Evolutionary conservation across 2,329 filamentous ascomycete species (phyloP), one percentile per base, ranked within the genome.

Genomic region (Capronia coronata): DNA sequence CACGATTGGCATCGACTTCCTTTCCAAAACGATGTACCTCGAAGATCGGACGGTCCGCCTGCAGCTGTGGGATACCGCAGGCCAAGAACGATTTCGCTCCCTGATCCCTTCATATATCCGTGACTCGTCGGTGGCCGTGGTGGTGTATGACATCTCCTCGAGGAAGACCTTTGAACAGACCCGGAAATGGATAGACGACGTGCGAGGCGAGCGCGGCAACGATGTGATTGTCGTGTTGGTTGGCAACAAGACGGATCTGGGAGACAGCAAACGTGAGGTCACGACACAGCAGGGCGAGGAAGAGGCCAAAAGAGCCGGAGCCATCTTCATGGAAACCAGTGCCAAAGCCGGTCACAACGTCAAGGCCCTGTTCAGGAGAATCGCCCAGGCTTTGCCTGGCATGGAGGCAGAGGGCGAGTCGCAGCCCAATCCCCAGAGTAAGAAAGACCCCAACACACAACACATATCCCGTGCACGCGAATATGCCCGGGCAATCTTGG

Each of bases 1-100:
- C 50, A 98, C 93, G 32, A 97, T 98, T 66, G 93, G 93, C 65
- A 98, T 98, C 74, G 93, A 98, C 73, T 98, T 98, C 68, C 81
- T 98, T 61, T 96, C 90, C 65, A 98, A 98, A 87, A 98, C 93
- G 48, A 98, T 98, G 94, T 98, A 98, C 72, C 84, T 98, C 55
- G 93, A 98, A 74, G 93, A 98, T 75, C 82, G 93, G 67, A 98
- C 93, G 35, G 93, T 98, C 55, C 86, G 94, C 65, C 79, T 98
- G 68, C 93, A 98, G 68, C 80, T 98, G 56, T 98, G 93, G 93
- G 93, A 98, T 69, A 98, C 93, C 4, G 93, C 93, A 41, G 93
- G 93, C 55, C 93, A 98, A 70, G 93, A 98, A 72, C 82, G 93
- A 61, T 98, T 98, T 75, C 85, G 94, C 68, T 94, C 87, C 65